Base-by-base conservation (phyloP, 1,139 yeast genomes). In the Yarrowia galli region DNA sequence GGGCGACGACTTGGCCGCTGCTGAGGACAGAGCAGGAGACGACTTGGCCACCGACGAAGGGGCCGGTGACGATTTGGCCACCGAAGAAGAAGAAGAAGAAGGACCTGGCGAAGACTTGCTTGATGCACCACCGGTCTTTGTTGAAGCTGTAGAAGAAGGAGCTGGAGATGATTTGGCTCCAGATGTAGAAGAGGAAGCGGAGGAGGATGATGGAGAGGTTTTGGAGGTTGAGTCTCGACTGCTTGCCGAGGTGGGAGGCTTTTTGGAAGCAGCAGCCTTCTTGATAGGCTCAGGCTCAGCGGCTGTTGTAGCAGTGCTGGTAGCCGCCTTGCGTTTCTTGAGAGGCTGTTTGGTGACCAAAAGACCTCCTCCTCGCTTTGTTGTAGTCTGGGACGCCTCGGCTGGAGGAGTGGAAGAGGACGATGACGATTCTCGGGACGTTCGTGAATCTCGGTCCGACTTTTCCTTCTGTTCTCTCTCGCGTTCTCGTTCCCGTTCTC, bases 301-400 rank as follows among this genome's bases (percentile, higher is more conserved):
- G n/a, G n/a, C n/a, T n/a, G n/a, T n/a, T n/a, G n/a, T n/a, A 3
- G 53, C 18, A 8, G 53, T 40, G n/a, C n/a, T n/a, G 20, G 43
- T 28, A 13, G 45, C 54, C 0, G 56, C 56, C 56, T 61, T 61
- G 13, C 66, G 66, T 16, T 61, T 61, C 66, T 61, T 61, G 46
- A 48, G 45, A 3, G 66, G 54, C 46, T 61, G 43, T 15, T 46
- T 46, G 22, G 66, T 48, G 28, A 61, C 56, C 18, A 48, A 35
- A 3, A 48, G 15, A 18, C 66, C 66, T 16, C 66, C 56, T 32
- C 43, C 56, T 5, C 56, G 45, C 38, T 48, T 48, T 1, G 45
- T 48, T 1, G 45, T 36, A n/a, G 43, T 12, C 5, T 42, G 35
- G 23, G 32, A 20, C 5, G 53, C 23, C 16, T 61, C 66, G 3